These are phyloP conservation scores for Thielaviopsis euricoi DNA, from an alignment of 2,329 filamentous ascomycete species.

Conservation along the genomic window DNA sequence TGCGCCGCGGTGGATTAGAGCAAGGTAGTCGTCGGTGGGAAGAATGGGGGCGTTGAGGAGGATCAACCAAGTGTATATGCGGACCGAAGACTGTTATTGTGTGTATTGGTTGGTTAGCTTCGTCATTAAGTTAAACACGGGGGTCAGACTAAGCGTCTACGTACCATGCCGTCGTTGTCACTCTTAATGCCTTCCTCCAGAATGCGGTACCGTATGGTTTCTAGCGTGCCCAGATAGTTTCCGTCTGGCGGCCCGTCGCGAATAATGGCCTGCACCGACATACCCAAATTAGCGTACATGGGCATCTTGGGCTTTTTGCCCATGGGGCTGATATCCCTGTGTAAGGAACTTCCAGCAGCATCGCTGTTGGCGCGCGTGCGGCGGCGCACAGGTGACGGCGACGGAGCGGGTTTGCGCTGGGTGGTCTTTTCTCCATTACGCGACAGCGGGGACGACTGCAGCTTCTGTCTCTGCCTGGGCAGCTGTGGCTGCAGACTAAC, in stretches of 20 bases:
- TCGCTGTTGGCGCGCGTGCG: slow-evolving; percentile 60
- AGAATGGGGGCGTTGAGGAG: slow-evolving; percentile 77
- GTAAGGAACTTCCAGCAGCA: slow-evolving; percentile 26
- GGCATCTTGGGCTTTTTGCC: slow-evolving; percentile 17
- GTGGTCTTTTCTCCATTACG: slow-evolving; percentile 21
- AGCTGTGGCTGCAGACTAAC: neutral
- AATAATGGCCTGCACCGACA: slow-evolving; percentile 58
- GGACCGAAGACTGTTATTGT: slow-evolving; percentile 85
- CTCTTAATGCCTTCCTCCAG: slow-evolving; percentile 60
- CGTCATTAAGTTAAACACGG: neutral
- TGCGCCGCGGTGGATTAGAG: slow-evolving; percentile 78
- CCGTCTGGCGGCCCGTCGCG: slow-evolving; percentile 64
- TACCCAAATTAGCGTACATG: slow-evolving; percentile 33
- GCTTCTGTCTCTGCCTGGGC: neutral
- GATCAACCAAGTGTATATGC: slow-evolving; percentile 93
- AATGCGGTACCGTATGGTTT: slow-evolving; percentile 57
- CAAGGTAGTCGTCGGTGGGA: slow-evolving; percentile 74
- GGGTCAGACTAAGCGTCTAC: slow-evolving; percentile 9
- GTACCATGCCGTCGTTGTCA: slow-evolving; percentile 68
- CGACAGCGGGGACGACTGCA: slow-evolving; percentile 14
- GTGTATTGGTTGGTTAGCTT: neutral
- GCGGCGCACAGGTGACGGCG: slow-evolving; percentile 24
- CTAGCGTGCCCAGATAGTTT: slow-evolving; percentile 48
- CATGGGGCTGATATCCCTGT: neutral
- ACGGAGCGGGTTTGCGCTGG: slow-evolving; percentile 12